Base-by-base conservation (phyloP, 208 protist species). In the Wallacemonas collosoma region DNA sequence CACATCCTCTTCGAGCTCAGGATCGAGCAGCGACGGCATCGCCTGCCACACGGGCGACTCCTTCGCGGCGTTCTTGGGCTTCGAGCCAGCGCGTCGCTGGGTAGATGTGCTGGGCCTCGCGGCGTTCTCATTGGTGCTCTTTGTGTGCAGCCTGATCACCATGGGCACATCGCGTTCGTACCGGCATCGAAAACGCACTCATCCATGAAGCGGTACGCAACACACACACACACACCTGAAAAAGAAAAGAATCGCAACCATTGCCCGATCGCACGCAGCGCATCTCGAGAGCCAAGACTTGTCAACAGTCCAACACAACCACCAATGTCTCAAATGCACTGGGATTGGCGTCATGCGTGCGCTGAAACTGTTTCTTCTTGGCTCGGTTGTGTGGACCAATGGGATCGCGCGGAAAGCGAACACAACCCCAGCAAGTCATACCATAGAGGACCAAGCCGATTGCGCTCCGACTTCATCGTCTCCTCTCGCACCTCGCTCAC, bases 41-140 rank as follows among this genome's bases (percentile, higher is more conserved):
- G 56, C 64, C 60, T 92, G 81, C 72, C 86, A 89, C 75, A 92
- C 83, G 3, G 87, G 87, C 26, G 56, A 58, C 3, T 73, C 86
- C 36, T 92, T 89, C 73, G 79, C 77, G 0, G 60, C 75, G 3
- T 92, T 88, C 55, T 51, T 92, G 14, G 87, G 83, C 2, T 92
- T 92, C 61, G 67, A 68, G 17, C 35, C 44, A 6, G 61, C 53
- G 15, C 75, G 77, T 2, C 72, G 80, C 40, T 92, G 83, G 83
- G 38, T 66, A 17, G 87, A 92, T 45, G 83, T 89, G 1, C 65
- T 73, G 5, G 73, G 78, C 11, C 76, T 92, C 40, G 65, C 71
- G 1, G 76, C 62, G 15, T 73, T 89, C 3, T 83, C 79, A 0
- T 73, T 39, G 0, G 55, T 81, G 50, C 68, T 89, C 12, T 70